Evolutionary conservation across 129 eudicot species (phyloP), one percentile per base, ranked within the genome.

Genomic region (Tagetes patula): DNA sequence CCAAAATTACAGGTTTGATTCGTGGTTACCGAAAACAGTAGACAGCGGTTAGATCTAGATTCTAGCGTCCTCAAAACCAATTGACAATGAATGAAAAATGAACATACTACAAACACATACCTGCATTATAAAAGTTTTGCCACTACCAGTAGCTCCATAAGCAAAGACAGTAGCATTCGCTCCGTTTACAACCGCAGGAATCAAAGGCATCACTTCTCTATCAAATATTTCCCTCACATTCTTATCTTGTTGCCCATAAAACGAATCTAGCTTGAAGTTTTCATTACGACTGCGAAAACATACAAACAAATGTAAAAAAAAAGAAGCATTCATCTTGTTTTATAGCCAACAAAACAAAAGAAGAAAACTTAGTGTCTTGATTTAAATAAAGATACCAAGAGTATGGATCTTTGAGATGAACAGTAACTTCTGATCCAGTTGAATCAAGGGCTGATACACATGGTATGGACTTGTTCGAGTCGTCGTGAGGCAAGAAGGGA

Each of bases 81-180:
- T 39, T 8, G 11, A 32, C 6, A 37, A 34, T 34, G 11, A 70
- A 8, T 47, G 52, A 11, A 49, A 4, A 52, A 63, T 4, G 0
- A 20, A 20, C 27, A 20, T 20, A 20, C 27, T 10, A 36, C n/a
- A 73, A 56, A 60, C 3, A 41, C 5, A 65, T 36, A 94, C 99
- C 99, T 95, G 97, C 97, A 95, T 90, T 1, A 96, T 90, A 77
- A 84, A 95, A 27, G 97, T 95, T 46, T 95, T 95, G 6, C 99
- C 99, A 56, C 99, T 95, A 27, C 96, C 97, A 43, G 97, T 88
- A 79, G 99, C 99, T 45, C 99, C 99, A 77, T 88, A 95, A 53
- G 97, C 96, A 67, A 95, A 95, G 10, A 95, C 86, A 7, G 99
- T 95, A 2, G 91, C 89, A 74, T 90, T 95, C 54, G 54, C 88